Percentiles rank a stretch among this genome's conserved stretches.
Conservation (phyloP, 345 rosid genomes). For the Excoecaria cochinchinensis region DNA sequence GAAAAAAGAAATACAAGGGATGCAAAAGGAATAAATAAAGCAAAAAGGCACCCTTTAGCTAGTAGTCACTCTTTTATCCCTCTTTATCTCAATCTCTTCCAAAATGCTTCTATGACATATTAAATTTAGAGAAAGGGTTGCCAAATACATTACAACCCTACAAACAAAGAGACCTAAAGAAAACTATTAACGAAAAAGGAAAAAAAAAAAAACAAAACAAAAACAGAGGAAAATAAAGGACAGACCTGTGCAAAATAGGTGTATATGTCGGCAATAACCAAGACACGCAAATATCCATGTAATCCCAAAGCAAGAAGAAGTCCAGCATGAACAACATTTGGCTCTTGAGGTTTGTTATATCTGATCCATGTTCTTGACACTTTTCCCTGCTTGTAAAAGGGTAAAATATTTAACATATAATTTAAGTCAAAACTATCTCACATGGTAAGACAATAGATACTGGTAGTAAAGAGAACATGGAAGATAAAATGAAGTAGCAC, state of each 20-base stretch:
- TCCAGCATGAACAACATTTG: constrained; percentile 86
- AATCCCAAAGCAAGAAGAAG: constrained; percentile 91
- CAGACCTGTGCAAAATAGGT: constrained; percentile 80
- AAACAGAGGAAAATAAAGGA: neutral
- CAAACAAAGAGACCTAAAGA: neutral
- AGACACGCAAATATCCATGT: constrained; percentile 84
- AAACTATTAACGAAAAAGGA: neutral
- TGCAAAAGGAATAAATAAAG: neutral
- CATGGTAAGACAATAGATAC: constrained; percentile 2
- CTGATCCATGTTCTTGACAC: constrained; percentile 94
- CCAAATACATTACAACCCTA: neutral
- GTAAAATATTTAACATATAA: constrained; percentile 6
- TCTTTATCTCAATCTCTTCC: neutral
- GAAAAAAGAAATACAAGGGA: constrained; percentile 8
- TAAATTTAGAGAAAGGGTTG: no score
- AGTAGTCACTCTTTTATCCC: neutral
- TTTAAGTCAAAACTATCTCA: neutral
- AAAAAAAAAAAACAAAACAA: neutral
- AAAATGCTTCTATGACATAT: neutral
- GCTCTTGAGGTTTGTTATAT: constrained; percentile 87
- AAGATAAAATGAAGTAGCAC: neutral
- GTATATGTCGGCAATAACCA: constrained; percentile 74
- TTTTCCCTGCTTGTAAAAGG: constrained; percentile 67
- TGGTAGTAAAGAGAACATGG: neutral
- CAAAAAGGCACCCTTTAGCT: neutral